These are phyloP conservation scores for Coleophoma crateriformis DNA, from an alignment of 2,329 filamentous ascomycete species.

Conservation along the genomic window DNA sequence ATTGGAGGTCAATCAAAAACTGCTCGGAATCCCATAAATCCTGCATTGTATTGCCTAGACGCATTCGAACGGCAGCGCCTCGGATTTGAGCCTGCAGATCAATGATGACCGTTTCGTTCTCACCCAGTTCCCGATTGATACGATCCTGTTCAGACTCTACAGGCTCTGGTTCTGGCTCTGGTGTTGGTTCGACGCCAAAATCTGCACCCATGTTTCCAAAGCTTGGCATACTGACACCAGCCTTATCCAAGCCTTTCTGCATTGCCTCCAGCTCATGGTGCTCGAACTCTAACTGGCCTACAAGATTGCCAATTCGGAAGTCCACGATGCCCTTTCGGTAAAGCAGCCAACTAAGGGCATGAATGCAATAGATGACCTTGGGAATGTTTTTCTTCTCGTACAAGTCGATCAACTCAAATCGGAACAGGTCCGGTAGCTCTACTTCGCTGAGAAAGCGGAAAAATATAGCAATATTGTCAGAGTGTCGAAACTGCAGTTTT, in stretches of 20 bases:
- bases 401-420: slow-evolving; percentile 93
- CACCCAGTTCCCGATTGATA: slow-evolving; percentile 73
- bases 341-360: slow-evolving; percentile 94
- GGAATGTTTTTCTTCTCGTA: slow-evolving; percentile 99
- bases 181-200: slow-evolving; percentile 79
- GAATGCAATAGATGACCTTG: slow-evolving; percentile 98
- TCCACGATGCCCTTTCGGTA: slow-evolving; percentile 92
- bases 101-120: slow-evolving; percentile 65
- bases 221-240: slow-evolving; percentile 92
- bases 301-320: slow-evolving; percentile 93
- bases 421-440: slow-evolving; percentile 88
- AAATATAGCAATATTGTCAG: slow-evolving; percentile 96
- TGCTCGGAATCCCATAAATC: slow-evolving; percentile 82
- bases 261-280: slow-evolving; percentile 96
- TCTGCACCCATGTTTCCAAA: slow-evolving; percentile 97
- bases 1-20: slow-evolving; percentile 74
- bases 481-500: slow-evolving; percentile 88
- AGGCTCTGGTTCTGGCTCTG: slow-evolving; percentile 65
- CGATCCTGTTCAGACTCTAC: slow-evolving; percentile 86
- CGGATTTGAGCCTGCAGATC: slow-evolving; percentile 86
- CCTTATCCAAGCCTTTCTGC: slow-evolving; percentile 93
- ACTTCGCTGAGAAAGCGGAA: slow-evolving; percentile 91
- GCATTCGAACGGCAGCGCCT: slow-evolving; percentile 72
- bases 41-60: slow-evolving; percentile 80
- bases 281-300: slow-evolving; percentile 94